Base-by-base conservation (phyloP, 2,329 filamentous ascomycete species). In the Rhinocladiella mackenziei region DNA sequence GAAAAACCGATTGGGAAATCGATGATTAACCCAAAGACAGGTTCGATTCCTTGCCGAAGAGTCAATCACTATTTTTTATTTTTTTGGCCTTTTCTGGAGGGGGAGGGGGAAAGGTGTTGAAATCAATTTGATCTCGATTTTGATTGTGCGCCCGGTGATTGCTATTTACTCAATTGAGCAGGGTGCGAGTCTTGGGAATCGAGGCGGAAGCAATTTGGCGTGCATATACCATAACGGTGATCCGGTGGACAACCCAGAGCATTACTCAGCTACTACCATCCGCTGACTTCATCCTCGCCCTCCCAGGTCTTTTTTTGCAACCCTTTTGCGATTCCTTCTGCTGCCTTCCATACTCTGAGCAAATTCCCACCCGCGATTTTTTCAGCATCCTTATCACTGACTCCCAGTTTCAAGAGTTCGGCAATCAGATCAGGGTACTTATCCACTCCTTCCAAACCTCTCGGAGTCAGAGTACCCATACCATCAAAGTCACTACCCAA, bases 401-500 rank as follows among this genome's bases (percentile, higher is more conserved):
- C 75, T 0, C 87, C 88, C 29, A 82, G 75, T 36, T 72, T 72
- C 53, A 95, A 67, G 46, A 96, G 65, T 64, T 88, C 85, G 3
- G 78, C 80, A 6, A 96, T 77, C 32, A 96, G 67, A 44, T 83
- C 78, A 0, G 89, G 89, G 58, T 84, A 94, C 61, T 86, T 87
- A 36, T 82, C 81, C 5, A 95, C 88, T 62, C 95, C 89, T 26
- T 92, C 86, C 35, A 97, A 65, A 0, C 89, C 91, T 41, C 70
- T 62, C 0, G 89, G 88, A 3, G 81, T 81, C 1, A 49, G 31
- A 5, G 53, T 55, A 3, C 41, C 47, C 43, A 72, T 70, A 2
- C 80, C 91, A 62, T 96, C 89, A 62, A 89, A 96, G 63, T 97
- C 91, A 39, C 84, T 89, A 0, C 91, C 91, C 13, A 96, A 66